Conservation (phyloP, 2,329 filamentous ascomycete species). For the Colletotrichum agaves region DNA sequence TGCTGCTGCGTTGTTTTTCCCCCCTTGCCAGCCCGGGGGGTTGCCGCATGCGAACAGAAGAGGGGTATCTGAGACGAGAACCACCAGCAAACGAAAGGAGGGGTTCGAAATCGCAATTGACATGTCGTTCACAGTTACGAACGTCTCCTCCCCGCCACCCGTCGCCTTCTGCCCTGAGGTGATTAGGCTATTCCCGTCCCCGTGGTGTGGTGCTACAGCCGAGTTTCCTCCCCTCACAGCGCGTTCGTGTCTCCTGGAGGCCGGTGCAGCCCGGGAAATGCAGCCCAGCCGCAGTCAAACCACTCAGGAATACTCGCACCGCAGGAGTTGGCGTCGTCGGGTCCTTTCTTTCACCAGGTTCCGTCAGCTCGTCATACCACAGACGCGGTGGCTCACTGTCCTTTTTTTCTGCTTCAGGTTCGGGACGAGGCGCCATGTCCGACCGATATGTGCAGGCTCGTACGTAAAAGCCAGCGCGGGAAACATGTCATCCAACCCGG, state of each 20-base stretch:
- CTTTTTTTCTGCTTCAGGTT: neutral
- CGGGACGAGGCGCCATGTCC: conserved; percentile 9
- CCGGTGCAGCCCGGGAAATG: conserved; percentile 4
- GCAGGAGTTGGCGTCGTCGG: neutral
- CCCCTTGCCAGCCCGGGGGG: conserved; percentile 7
- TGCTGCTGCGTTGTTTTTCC: neutral
- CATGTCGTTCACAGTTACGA: conserved; percentile 3
- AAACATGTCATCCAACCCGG: neutral
- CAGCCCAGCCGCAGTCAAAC: neutral
- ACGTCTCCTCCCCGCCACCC: neutral
- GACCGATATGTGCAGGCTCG: conserved; percentile 10
- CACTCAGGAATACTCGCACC: conserved; percentile 9
- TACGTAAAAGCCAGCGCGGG: neutral
- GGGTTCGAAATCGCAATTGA: neutral
- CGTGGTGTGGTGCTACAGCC: neutral
- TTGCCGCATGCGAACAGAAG: conserved; percentile 7
- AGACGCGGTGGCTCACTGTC: neutral
- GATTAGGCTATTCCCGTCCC: neutral
- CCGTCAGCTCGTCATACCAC: neutral
- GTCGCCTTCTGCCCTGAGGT: no score
- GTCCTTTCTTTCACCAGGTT: neutral
- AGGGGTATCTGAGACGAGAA: conserved; percentile 6
- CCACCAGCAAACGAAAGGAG: neutral
- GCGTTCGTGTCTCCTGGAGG: neutral
- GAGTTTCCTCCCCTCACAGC: neutral